Evolutionary conservation across 495 filamentous ascomycete genomes (phyloP).

Genomic region (Paragyromitra xinjiangensis): DNA sequence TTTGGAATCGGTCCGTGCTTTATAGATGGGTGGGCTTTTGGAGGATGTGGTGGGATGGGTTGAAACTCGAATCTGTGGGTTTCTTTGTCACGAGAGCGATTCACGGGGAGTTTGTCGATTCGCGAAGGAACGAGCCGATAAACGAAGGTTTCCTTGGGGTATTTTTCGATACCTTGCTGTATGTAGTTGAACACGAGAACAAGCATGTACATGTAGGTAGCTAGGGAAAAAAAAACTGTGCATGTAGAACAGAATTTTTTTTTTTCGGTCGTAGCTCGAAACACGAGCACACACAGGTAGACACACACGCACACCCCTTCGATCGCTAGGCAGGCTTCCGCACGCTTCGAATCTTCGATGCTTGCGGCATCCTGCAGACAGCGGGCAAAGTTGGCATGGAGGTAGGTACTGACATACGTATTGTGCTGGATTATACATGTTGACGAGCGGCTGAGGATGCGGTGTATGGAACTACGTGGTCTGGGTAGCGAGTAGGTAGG

Average conservation of each 20-base stretch:
- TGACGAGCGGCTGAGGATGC: not conserved
- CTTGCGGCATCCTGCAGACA: constrained; percentile 38
- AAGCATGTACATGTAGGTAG: not conserved
- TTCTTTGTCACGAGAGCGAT: constrained; percentile 12
- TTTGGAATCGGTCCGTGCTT: constrained; percentile 4
- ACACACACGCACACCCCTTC: not conserved
- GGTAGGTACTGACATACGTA: not conserved
- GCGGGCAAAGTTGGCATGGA: not conserved
- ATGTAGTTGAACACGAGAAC: not conserved
- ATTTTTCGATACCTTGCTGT: not conserved
- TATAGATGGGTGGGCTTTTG: not conserved
- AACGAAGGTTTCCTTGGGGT: not conserved
- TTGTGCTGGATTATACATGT: not conserved
- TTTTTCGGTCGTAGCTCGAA: constrained; percentile 6
- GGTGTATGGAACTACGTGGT: constrained; percentile 37
- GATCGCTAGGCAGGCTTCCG: constrained; percentile 38
- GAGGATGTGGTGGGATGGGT: not conserved
- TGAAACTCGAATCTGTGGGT: constrained; percentile 13
- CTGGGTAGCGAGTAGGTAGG: not conserved
- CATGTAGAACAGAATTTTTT: constrained; percentile 9
- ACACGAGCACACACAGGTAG: not conserved
- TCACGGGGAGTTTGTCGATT: constrained; percentile 17
- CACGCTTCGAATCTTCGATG: constrained; percentile 43
- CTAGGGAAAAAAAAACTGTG: not conserved
- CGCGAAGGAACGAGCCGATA: not conserved